These are phyloP conservation scores for Erigeron philadelphicus DNA, from an alignment of 140 eudicot species.

Conservation along the genomic window DNA sequence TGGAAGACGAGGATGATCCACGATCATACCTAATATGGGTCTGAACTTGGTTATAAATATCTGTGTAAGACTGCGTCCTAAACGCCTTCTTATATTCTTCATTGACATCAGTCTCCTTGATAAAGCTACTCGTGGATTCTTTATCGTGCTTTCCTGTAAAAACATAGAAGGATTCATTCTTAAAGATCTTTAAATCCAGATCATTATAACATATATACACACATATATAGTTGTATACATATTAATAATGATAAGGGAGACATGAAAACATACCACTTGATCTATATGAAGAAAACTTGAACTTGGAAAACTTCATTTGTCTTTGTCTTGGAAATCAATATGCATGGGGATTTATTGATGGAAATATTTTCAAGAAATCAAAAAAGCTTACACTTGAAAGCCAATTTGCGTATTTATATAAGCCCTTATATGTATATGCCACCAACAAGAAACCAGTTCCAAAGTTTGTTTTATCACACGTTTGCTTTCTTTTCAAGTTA, in stretches of 20 bases:
- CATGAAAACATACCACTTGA: constrained; percentile 24
- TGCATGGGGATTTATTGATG: not conserved
- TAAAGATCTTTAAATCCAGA: no score
- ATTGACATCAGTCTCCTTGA: constrained; percentile 39
- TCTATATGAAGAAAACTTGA: constrained; percentile 25
- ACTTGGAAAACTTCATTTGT: constrained; percentile 25
- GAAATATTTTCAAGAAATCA: not conserved
- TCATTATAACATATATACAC: not conserved
- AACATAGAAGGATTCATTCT: not conserved
- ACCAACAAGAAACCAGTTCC: constrained; percentile 24
- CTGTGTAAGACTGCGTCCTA: constrained; percentile 68
- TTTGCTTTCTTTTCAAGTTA: constrained; percentile 31
- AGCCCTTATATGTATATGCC: not conserved
- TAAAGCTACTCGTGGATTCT: constrained; percentile 27
- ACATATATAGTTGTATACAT: not conserved
- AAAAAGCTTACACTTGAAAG: constrained; percentile 22
- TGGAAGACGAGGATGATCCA: constrained; percentile 29
- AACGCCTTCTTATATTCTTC: constrained; percentile 64
- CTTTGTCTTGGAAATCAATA: constrained; percentile 7
- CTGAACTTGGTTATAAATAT: constrained; percentile 44
- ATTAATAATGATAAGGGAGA: not conserved
- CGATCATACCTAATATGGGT: constrained; percentile 31
- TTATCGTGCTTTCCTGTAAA: constrained; percentile 33
- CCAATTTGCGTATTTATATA: constrained; percentile 22
- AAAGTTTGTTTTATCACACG: constrained; percentile 27